Base-by-base conservation (phyloP, 75 land plant species). In the Azolla pinnata region DNA sequence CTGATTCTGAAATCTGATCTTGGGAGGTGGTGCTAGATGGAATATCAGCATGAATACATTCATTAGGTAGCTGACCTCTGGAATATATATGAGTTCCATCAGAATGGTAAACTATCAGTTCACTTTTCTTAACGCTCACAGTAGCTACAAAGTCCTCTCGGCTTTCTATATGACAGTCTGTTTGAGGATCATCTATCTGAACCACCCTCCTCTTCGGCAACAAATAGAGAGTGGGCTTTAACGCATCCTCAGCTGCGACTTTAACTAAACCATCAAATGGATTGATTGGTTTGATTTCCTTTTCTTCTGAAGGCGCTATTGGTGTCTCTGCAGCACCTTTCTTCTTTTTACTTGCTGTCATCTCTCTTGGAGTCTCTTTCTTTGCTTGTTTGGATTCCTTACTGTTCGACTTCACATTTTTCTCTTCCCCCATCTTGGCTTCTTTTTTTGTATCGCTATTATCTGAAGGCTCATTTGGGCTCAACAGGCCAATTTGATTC, bases 91-190 rank as follows among this genome's bases (percentile, higher is more conserved):
- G 49, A 18, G 49, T 46, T 14, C 49, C 49, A 46, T 46, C 49
- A 4, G 49, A 46, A 46, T 46, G 49, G 23, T 4, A 23, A 17
- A 23, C 49, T 18, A 46, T 46, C 2, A 2, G 14, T 14, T 46
- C 49, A 3, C 49, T 23, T 46, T 46, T 23, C 2, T 18, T 18
- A 17, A 14, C 2, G 4, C 14, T 18, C 4, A 46, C 49, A 2
- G 21, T 17, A 18, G 49, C 21, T 46, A 46, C 49, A 18, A 46
- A 23, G 49, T 46, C 49, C 14, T 46, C 49, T 23, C 49, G 4
- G 49, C 49, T 46, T 46, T 46, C 49, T 46, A 46, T 46, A 17
- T 17, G 17, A 14, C 49, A 46, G 14, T 46, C 21, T 46, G 49
- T 46, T 4, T 4, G 49, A 18, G 49, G 2, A 46, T 46, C 49